These are phyloP conservation scores for Plectosphaerella plurivora DNA, from an alignment of 2,329 filamentous ascomycete species.

Conservation along the genomic window DNA sequence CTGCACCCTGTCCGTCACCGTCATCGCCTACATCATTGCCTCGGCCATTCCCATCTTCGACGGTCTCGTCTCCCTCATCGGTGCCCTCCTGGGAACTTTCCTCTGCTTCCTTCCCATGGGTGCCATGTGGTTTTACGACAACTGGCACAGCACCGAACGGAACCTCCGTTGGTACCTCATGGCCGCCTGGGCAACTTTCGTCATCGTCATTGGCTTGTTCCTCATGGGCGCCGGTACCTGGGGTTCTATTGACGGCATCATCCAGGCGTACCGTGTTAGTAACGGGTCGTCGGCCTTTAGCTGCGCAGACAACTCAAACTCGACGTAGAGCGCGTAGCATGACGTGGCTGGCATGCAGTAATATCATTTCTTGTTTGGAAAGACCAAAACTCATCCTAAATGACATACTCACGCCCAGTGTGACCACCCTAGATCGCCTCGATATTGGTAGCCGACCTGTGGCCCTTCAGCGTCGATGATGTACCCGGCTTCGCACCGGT, in stretches of 20 bases:
- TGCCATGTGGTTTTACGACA: constrained; percentile 38
- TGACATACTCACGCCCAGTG: not conserved
- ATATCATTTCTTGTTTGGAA: too few species aligned
- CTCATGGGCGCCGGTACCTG: constrained; percentile 40
- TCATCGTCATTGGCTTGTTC: constrained; percentile 32
- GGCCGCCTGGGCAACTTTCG: constrained; percentile 20
- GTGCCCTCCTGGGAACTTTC: constrained; percentile 19
- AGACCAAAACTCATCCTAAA: too few species aligned
- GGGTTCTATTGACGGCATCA: constrained; percentile 33
- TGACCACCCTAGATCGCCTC: not conserved
- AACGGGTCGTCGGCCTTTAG: constrained; percentile 33
- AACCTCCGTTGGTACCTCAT: constrained; percentile 12
- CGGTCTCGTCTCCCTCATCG: constrained; percentile 19
- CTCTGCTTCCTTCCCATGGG: constrained; percentile 23
- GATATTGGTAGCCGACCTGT: constrained; percentile 18
- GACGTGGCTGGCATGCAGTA: too few species aligned
- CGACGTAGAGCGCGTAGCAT: constrained; percentile 1
- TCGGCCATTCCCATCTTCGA: constrained; percentile 17
- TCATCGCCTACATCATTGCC: not conserved
- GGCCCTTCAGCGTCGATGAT: constrained; percentile 52
- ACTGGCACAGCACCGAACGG: constrained; percentile 22
- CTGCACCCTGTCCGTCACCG: constrained; percentile 15
- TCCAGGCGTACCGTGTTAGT: constrained; percentile 26
- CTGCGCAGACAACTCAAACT: constrained; percentile 37
- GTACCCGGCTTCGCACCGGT: constrained; percentile 52